These are phyloP conservation scores for Syncephalastrum racemosum DNA, from an alignment of 371 early-diverging fungal species.

Conservation along the genomic window DNA sequence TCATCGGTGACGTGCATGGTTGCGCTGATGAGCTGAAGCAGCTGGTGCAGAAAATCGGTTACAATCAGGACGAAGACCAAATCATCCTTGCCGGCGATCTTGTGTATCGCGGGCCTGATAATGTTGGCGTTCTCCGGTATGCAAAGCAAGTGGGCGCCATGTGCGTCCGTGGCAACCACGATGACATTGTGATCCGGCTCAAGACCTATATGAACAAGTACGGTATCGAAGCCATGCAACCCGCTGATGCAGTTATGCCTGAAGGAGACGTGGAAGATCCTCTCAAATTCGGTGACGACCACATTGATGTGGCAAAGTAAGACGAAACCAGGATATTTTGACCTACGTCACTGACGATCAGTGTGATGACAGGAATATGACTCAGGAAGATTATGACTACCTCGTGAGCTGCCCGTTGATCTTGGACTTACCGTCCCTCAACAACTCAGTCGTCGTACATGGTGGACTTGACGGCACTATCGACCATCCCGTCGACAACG, in stretches of 20 bases:
- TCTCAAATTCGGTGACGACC: slow-evolving; percentile 40
- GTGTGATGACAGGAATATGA: slow-evolving; percentile 32
- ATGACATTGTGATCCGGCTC: slow-evolving; percentile 68
- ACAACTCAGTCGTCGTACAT: slow-evolving; percentile 64
- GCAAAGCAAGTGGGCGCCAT: slow-evolving; percentile 53
- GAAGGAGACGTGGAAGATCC: slow-evolving; percentile 44
- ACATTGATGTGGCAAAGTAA: slow-evolving; percentile 42
- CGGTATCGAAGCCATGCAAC: slow-evolving; percentile 27
- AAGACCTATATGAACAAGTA: slow-evolving; percentile 44
- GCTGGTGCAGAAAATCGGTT: slow-evolving; percentile 49
- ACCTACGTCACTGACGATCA: background rate
- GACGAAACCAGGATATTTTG: background rate
- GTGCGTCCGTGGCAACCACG: slow-evolving; percentile 80
- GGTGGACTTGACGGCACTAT: slow-evolving; percentile 65
- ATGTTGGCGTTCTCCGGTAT: slow-evolving; percentile 57
- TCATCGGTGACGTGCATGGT: slow-evolving; percentile 78
- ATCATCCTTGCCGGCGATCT: slow-evolving; percentile 72
- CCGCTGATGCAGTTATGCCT: slow-evolving; percentile 23
- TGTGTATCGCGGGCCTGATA: slow-evolving; percentile 69
- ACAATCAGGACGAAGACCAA: slow-evolving; percentile 43
- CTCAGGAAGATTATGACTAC: slow-evolving; percentile 56
- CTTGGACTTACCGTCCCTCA: slow-evolving; percentile 51
- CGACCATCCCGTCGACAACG: slow-evolving; percentile 37
- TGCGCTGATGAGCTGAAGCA: slow-evolving; percentile 51
- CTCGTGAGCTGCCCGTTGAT: slow-evolving; percentile 60